Evolutionary conservation across 306 rosid genomes (phyloP), one percentile per base, ranked within the genome.

Genomic region (Lathyrus sativus): DNA sequence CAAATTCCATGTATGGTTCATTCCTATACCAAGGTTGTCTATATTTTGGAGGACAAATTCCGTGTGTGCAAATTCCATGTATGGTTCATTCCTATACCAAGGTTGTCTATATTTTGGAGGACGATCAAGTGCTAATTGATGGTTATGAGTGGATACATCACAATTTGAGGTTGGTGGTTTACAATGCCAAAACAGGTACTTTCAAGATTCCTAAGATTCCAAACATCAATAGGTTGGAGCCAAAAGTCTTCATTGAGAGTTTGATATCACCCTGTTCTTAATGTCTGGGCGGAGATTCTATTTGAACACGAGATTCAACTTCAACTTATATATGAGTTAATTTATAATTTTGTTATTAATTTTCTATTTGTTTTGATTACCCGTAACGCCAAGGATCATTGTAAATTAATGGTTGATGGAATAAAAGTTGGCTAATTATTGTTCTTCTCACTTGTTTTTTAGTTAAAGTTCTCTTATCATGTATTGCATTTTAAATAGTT

Each of bases 1-100:
- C n/a, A n/a, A n/a, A n/a, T n/a, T 76, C 76, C 7, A 81, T 81
- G 14, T 62, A 61, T 49, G 81, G 72, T 71, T n/a, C 24, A 26
- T 45, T 6, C 43, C 1, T 8, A 7, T 54, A 69, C 55, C 51
- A 76, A 80, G 74, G 67, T 72, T 41, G 75, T 80, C 1, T 72
- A 75, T 2, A 9, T 75, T 67, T 44, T n/a, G n/a, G n/a, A n/a
- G n/a, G n/a, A n/a, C n/a, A n/a, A n/a, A n/a, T n/a, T n/a, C n/a
- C n/a, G n/a, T n/a, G n/a, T n/a, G n/a, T n/a, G n/a, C n/a, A n/a
- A n/a, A n/a, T n/a, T n/a, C n/a, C n/a, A n/a, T n/a, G n/a, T 19
- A 1, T 19, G 0, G 22, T 19, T 19, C 22, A 19, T 19, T 19
- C 22, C 22, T 19, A 19, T 19, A 19, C 22, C 22, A 19, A 19